Evolutionary conservation across 2,329 filamentous ascomycete species (phyloP).

Genomic region (Fusarium anthophilum): DNA sequence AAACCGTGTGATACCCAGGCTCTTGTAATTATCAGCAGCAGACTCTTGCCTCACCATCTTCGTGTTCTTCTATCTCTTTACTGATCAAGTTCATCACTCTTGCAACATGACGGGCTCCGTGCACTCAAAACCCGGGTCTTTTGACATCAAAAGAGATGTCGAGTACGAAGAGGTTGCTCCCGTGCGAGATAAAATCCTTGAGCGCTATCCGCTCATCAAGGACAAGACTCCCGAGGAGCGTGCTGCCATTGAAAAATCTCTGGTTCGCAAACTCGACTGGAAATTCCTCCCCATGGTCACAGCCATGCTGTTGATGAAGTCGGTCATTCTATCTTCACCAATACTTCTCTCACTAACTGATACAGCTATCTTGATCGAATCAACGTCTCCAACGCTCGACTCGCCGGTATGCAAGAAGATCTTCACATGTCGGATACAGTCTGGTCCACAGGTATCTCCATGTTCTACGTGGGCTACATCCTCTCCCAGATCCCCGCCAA

Average conservation of each 20-base stretch:
- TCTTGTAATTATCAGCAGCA: not conserved
- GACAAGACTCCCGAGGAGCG: constrained; percentile 5
- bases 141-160: constrained; percentile 12
- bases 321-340: not conserved
- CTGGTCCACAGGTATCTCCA: constrained; percentile 53
- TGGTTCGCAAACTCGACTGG: constrained; percentile 43
- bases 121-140: constrained; percentile 1
- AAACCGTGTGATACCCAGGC: not conserved
- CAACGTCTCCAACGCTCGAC: constrained; percentile 57
- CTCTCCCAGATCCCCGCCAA: constrained; percentile 58
- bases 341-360: not conserved
- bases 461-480: constrained; percentile 58
- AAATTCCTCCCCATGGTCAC: constrained; percentile 42
- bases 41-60: no score
- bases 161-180: constrained; percentile 19
- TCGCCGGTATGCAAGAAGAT: constrained; percentile 50
- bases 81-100: no score
- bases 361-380: constrained; percentile 60
- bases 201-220: constrained; percentile 16
- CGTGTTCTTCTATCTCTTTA: no score
- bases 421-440: constrained; percentile 47
- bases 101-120: constrained; percentile 3
- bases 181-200: constrained; percentile 7
- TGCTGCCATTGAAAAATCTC: constrained; percentile 39
- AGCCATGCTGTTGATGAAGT: constrained; percentile 45